A percentile compares a stretch with the other conserved stretches of the same genome.
phyloP scores from a whole-genome alignment of 192 early-diverging fungal species.

The Backusella parvicylindrica region DNA sequence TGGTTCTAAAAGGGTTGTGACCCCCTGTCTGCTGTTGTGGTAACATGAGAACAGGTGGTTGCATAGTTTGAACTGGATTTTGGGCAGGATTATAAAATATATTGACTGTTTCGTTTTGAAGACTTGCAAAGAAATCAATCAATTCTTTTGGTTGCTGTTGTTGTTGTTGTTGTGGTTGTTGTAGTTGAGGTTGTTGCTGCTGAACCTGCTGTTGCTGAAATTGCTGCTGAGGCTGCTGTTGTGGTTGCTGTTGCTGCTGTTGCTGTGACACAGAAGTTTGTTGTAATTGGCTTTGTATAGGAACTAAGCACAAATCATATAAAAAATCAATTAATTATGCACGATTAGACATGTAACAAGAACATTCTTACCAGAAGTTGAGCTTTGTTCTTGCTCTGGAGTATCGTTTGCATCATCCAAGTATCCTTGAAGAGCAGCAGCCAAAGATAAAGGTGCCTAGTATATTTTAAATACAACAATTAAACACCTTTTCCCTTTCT shows the following conservation, averaged over 20 bases:
- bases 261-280: neutral
- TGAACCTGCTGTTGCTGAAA: neutral
- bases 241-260: neutral
- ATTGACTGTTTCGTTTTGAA: constrained; percentile 24
- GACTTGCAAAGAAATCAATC: constrained; percentile 30
- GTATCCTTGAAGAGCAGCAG: constrained; percentile 32
- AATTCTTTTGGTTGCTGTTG: constrained; percentile 25
- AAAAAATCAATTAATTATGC: neutral
- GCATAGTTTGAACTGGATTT: neutral
- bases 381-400: neutral
- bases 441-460: constrained; percentile 33
- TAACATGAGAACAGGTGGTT: neutral
- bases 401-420: constrained; percentile 19
- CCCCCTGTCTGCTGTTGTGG: neutral
- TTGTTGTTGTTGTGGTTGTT: neutral
- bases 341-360: neutral
- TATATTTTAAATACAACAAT: neutral
- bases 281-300: constrained; percentile 2
- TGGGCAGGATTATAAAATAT: constrained; percentile 15
- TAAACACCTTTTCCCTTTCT: neutral
- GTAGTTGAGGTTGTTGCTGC: neutral
- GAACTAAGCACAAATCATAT: neutral
- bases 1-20: constrained; percentile 5
- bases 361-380: neutral
- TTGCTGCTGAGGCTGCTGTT: neutral